These are phyloP conservation scores for Fibroporia radiculosa DNA, from an alignment of 768 basidiomycete genomes.

Conservation along the genomic window DNA sequence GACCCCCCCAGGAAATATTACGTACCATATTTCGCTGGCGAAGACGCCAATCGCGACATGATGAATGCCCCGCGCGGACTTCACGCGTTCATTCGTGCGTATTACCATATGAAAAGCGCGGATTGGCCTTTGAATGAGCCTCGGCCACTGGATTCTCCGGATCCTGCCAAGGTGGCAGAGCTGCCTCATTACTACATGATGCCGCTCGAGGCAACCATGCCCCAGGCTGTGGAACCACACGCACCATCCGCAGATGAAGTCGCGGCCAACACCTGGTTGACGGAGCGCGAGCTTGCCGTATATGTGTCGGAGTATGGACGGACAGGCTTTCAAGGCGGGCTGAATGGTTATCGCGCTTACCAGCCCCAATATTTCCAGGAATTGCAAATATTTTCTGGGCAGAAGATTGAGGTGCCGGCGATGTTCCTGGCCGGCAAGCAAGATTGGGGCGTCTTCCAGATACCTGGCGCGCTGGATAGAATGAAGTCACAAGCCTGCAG, in stretches of 20 bases:
- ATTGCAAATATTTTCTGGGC: slow-evolving; percentile 36
- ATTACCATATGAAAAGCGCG: slow-evolving; percentile 53
- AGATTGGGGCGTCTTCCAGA: slow-evolving; percentile 59
- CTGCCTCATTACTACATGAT: slow-evolving; percentile 59
- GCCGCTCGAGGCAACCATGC: slow-evolving; percentile 47
- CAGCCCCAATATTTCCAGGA: slow-evolving; percentile 30
- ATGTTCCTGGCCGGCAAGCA: slow-evolving; percentile 48
- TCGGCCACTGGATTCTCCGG: slow-evolving; percentile 25
- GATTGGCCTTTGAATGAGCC: slow-evolving; percentile 40
- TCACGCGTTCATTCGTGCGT: slow-evolving; percentile 41
- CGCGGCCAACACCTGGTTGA: slow-evolving; percentile 33
- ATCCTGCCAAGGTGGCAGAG: slow-evolving; percentile 6
- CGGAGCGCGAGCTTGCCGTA: slow-evolving; percentile 38
- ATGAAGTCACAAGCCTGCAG: slow-evolving; percentile 29
- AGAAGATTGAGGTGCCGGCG: slow-evolving; percentile 41
- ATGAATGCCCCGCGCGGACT: slow-evolving; percentile 33
- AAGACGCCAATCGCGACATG: slow-evolving; percentile 41
- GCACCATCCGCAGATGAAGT: slow-evolving; percentile 27
- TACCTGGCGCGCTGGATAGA: slow-evolving; percentile 37
- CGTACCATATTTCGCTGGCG: slow-evolving; percentile 39
- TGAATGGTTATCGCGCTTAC: slow-evolving; percentile 46
- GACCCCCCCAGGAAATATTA: slow-evolving; percentile 53
- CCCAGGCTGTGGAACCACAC: slow-evolving; percentile 32
- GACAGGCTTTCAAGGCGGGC: slow-evolving; percentile 58
- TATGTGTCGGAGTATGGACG: slow-evolving; percentile 41